phyloP scores from a whole-genome alignment of 75 land plant species.

The Adiantum capillusveneris region DNA sequence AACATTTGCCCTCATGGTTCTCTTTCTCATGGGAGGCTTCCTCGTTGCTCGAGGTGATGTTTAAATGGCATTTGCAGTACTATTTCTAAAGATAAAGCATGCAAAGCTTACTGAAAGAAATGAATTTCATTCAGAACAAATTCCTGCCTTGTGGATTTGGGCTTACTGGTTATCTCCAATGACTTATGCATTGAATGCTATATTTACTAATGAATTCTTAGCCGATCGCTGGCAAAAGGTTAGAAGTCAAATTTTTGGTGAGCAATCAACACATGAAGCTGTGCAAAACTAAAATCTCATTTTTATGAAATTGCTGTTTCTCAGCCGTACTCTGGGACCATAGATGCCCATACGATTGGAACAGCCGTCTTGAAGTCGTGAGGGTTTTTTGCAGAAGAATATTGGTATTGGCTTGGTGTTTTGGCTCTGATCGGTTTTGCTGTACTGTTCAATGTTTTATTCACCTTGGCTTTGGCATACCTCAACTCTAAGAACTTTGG shows the following conservation, averaged over 20 bases:
- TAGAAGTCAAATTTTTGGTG: too few species aligned
- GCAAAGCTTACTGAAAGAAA: too few species aligned
- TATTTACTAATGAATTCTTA: constrained; percentile 62
- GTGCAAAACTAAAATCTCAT: too few species aligned
- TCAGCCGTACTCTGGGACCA: constrained; percentile 35
- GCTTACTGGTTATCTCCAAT: constrained; percentile 83
- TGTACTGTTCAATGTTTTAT: constrained; percentile 36
- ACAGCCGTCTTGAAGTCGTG: constrained; percentile 23
- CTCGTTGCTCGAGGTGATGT: constrained; percentile 23
- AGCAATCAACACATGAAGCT: too few species aligned
- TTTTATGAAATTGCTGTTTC: too few species aligned
- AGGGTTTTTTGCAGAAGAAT: constrained; percentile 21
- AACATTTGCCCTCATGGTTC: constrained; percentile 19
- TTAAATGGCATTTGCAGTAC: too few species aligned
- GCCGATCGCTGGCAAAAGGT: constrained; percentile 62
- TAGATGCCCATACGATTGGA: constrained; percentile 37
- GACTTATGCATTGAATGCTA: constrained; percentile 52
- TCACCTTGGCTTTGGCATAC: constrained; percentile 28
- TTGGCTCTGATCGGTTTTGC: constrained; percentile 47
- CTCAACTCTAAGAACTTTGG: constrained; percentile 42
- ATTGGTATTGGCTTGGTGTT: constrained; percentile 47
- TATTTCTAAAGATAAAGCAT: too few species aligned
- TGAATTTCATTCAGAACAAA: constrained; percentile 25
- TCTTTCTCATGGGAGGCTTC: constrained; percentile 37
- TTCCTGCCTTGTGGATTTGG: constrained; percentile 84